These are phyloP conservation scores for Lichtheimia ornata DNA, from an alignment of 371 early-diverging fungal genomes.

Conservation along the genomic window DNA sequence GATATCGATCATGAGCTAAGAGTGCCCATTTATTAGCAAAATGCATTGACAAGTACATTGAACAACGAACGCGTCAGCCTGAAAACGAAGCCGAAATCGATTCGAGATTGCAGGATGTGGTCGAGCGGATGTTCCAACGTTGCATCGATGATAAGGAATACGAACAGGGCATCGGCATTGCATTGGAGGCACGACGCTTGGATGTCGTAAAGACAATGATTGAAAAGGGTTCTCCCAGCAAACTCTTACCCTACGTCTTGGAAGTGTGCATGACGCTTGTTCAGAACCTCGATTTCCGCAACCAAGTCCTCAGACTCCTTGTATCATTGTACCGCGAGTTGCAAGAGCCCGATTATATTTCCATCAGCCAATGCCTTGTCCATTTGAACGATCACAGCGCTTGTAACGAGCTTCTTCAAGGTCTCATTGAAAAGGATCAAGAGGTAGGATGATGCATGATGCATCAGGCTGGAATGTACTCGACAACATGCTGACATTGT, in stretches of 20 bases:
- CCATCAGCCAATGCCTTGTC: slow-evolving; percentile 90
- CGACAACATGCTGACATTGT: neutral
- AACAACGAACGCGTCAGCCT: slow-evolving; percentile 54
- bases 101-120: slow-evolving; percentile 79
- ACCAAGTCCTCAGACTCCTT: slow-evolving; percentile 80
- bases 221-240: slow-evolving; percentile 65
- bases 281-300: slow-evolving; percentile 80
- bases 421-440: slow-evolving; percentile 57
- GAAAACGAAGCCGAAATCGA: slow-evolving; percentile 68
- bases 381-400: slow-evolving; percentile 79
- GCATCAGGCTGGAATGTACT: neutral
- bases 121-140: slow-evolving; percentile 91
- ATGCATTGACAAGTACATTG: slow-evolving; percentile 94
- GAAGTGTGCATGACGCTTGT: slow-evolving; percentile 81
- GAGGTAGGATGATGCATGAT: slow-evolving; percentile 47
- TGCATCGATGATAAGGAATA: slow-evolving; percentile 88
- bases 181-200: slow-evolving; percentile 88
- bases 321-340: slow-evolving; percentile 81
- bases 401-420: slow-evolving; percentile 74
- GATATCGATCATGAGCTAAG: neutral
- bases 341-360: slow-evolving; percentile 85
- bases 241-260: slow-evolving; percentile 82
- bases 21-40: slow-evolving; percentile 52
- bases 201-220: slow-evolving; percentile 88
- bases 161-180: slow-evolving; percentile 93